These are phyloP conservation scores for Pisolithus tinctorius DNA, from an alignment of 768 basidiomycete species.

Conservation along the genomic window DNA sequence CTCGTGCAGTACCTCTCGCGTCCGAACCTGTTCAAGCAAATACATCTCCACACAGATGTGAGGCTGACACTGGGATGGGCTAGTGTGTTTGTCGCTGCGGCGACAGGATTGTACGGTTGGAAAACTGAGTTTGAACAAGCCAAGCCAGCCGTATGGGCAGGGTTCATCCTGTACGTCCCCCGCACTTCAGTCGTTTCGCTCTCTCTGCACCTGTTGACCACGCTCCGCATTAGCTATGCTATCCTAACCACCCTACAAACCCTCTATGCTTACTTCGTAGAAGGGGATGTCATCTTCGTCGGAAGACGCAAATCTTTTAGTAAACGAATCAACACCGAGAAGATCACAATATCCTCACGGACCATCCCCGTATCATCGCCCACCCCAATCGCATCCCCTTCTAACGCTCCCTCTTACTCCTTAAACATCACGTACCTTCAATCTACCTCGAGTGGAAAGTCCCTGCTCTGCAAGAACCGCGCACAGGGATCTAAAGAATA, in stretches of 20 bases:
- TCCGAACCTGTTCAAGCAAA: slow-evolving; percentile 80
- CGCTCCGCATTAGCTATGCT: slow-evolving; percentile 51
- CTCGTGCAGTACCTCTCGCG: slow-evolving; percentile 65
- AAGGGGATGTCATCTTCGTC: slow-evolving; percentile 78
- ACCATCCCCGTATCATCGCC: slow-evolving; percentile 40
- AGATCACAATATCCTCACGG: slow-evolving; percentile 69
- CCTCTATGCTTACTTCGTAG: slow-evolving; percentile 80
- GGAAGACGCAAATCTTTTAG: slow-evolving; percentile 88
- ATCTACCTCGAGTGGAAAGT: slow-evolving; percentile 81
- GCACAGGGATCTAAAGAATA: slow-evolving; percentile 51
- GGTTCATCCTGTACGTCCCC: slow-evolving; percentile 64
- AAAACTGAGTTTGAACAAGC: slow-evolving; percentile 85
- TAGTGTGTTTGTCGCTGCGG: slow-evolving; percentile 73
- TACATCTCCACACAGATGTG: slow-evolving; percentile 82
- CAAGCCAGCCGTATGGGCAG: slow-evolving; percentile 73
- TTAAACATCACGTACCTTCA: slow-evolving; percentile 66
- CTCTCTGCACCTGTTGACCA: slow-evolving; percentile 3
- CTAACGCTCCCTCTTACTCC: slow-evolving; percentile 58
- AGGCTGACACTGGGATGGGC: slow-evolving; percentile 84
- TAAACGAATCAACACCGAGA: slow-evolving; percentile 89
- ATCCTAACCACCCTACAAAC: slow-evolving; percentile 66
- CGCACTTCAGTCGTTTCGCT: slow-evolving; percentile 4
- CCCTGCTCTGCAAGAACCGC: slow-evolving; percentile 66
- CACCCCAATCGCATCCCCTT: slow-evolving; percentile 17
- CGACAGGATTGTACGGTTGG: slow-evolving; percentile 80